A percentile compares a stretch with the other conserved stretches of the same genome.
phyloP scores from a whole-genome alignment of 2,329 filamentous ascomycete species.

The Cytospora chrysosperma region DNA sequence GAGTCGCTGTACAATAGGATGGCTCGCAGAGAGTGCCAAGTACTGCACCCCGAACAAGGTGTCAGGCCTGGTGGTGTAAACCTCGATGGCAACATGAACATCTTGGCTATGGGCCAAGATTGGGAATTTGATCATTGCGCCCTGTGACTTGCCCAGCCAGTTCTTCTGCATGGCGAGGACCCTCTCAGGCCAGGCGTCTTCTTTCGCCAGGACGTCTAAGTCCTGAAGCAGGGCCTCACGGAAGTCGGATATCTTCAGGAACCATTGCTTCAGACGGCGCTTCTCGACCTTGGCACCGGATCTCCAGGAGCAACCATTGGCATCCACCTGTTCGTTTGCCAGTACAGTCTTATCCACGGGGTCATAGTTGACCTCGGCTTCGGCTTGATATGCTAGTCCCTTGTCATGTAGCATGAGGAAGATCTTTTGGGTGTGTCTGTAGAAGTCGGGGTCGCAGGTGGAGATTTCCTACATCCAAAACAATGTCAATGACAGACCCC shows the following conservation, averaged over 20 bases:
- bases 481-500: constrained; percentile 13
- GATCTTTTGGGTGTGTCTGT: constrained; percentile 84
- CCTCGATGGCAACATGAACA: constrained; percentile 55
- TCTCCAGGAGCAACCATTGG: constrained; percentile 81
- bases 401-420: constrained; percentile 75
- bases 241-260: constrained; percentile 79
- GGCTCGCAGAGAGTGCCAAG: constrained; percentile 71
- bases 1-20: constrained; percentile 64
- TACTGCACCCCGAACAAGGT: constrained; percentile 88
- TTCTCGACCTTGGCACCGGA: constrained; percentile 84
- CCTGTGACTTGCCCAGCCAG: constrained; percentile 80
- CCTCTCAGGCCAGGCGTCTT: constrained; percentile 75
- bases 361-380: constrained; percentile 87
- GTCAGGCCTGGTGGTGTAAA: constrained; percentile 83
- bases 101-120: constrained; percentile 47
- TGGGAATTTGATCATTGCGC: constrained; percentile 70
- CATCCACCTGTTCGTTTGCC: constrained; percentile 91
- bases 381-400: constrained; percentile 77
- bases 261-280: constrained; percentile 81
- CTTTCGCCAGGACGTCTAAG: constrained; percentile 62
- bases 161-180: constrained; percentile 82
- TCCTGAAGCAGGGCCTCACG: constrained; percentile 71
- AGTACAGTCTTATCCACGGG: constrained; percentile 86
- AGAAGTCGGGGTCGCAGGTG: constrained; percentile 82
- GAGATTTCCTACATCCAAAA: constrained; percentile 64